These are phyloP conservation scores for Xylaria longipes DNA, from an alignment of 495 filamentous ascomycete genomes.

Conservation along the genomic window DNA sequence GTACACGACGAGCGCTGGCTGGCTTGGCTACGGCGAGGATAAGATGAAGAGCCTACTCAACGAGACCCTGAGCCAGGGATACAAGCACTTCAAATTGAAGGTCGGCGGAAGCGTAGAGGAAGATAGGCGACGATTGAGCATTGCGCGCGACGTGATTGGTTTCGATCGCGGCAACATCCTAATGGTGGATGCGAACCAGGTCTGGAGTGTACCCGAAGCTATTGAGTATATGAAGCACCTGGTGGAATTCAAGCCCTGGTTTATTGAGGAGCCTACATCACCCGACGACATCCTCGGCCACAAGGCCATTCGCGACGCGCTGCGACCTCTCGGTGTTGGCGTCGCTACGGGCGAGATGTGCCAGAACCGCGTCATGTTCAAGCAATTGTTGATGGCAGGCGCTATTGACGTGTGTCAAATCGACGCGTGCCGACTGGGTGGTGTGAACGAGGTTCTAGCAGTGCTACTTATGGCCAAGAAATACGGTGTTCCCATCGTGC, in stretches of 20 bases:
- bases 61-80: slow-evolving; percentile 77
- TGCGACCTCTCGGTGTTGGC: slow-evolving; percentile 75
- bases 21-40: slow-evolving; percentile 90
- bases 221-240: slow-evolving; percentile 87
- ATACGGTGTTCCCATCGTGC: slow-evolving; percentile 82
- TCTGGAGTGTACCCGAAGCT: slow-evolving; percentile 92
- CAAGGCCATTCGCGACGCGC: slow-evolving; percentile 79
- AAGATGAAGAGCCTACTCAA: slow-evolving; percentile 77
- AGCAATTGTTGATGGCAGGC: slow-evolving; percentile 80
- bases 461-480: slow-evolving; percentile 93
- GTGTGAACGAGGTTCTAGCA: slow-evolving; percentile 90
- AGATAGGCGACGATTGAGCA: slow-evolving; percentile 70
- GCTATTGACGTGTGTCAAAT: slow-evolving; percentile 90
- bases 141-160: slow-evolving; percentile 83
- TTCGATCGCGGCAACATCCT: slow-evolving; percentile 86
- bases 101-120: slow-evolving; percentile 76
- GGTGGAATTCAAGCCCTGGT: slow-evolving; percentile 89
- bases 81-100: slow-evolving; percentile 91
- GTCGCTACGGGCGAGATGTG: slow-evolving; percentile 97
- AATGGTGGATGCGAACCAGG: slow-evolving; percentile 96
- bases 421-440: slow-evolving; percentile 89
- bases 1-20: slow-evolving; percentile 90
- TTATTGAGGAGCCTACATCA: slow-evolving; percentile 96
- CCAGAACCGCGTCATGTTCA: slow-evolving; percentile 94
- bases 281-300: slow-evolving; percentile 93